phyloP scores from a whole-genome alignment of 2,329 filamentous ascomycete species.

The Exophiala sideris region DNA sequence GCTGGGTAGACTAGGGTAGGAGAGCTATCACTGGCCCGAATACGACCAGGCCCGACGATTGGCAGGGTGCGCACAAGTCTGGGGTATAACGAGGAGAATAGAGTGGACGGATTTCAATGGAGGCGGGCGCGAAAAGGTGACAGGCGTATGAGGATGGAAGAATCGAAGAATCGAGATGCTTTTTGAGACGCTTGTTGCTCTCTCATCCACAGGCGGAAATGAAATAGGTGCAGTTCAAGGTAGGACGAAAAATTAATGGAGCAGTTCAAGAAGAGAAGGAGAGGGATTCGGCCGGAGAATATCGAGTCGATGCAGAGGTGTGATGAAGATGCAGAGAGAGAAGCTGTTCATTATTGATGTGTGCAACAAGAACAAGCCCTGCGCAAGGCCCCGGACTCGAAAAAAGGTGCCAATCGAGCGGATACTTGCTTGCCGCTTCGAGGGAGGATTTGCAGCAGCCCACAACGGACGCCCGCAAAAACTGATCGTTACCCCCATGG shows the following conservation, averaged over 20 bases:
- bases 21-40: conserved; percentile 9
- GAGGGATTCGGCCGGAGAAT: not conserved
- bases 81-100: not conserved
- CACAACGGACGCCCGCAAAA: conserved; percentile 1
- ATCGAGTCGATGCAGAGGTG: not conserved
- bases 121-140: not conserved
- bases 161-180: not conserved
- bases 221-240: too few relatives aligned
- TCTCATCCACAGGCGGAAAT: too few relatives aligned
- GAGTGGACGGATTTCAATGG: not conserved
- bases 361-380: too few relatives aligned
- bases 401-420: not conserved
- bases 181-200: too few relatives aligned
- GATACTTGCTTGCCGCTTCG: not conserved
- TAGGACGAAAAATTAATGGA: too few relatives aligned
- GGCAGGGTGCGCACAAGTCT: not conserved
- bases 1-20: conserved; percentile 6
- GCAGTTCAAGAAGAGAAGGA: too few relatives aligned
- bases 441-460: conserved; percentile 1
- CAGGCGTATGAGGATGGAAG: not conserved
- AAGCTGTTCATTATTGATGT: not conserved
- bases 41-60: conserved; percentile 15
- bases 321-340: not conserved
- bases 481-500: not conserved
- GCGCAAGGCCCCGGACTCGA: too few relatives aligned